phyloP scores from a whole-genome alignment of 164 flowering plant species.

The Vitis riparia region DNA sequence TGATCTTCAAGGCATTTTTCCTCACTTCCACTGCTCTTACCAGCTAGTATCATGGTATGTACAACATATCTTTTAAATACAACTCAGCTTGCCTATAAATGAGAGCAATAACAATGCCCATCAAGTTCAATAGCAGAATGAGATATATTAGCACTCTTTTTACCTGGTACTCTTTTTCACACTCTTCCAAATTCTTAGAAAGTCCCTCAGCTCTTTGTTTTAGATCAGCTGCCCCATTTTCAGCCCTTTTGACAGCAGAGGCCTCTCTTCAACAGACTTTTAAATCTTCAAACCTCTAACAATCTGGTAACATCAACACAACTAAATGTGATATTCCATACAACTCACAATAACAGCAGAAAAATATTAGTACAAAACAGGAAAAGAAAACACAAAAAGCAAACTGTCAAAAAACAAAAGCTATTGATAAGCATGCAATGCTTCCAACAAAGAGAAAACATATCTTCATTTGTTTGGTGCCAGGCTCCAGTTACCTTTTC shows the following conservation, averaged over 20 bases:
- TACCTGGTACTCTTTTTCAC: conserved; percentile 91
- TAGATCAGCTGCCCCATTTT: conserved; percentile 90
- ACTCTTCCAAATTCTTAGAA: conserved; percentile 65
- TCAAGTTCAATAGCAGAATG: background rate
- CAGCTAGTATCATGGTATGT: conserved; percentile 55
- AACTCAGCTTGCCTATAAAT: background rate
- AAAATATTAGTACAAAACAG: background rate
- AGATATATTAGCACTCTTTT: background rate
- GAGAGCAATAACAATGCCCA: background rate
- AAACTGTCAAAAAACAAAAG: background rate
- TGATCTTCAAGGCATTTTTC: conserved; percentile 98
- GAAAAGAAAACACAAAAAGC: background rate
- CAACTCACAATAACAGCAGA: no score
- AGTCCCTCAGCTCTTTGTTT: conserved; percentile 61
- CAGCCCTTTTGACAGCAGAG: conserved; percentile 66
- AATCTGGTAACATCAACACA: conserved; percentile 40
- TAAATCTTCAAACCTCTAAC: conserved; percentile 60
- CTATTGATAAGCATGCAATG: background rate
- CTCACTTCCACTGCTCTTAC: conserved; percentile 90
- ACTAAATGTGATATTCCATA: background rate
- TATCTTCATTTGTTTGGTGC: background rate
- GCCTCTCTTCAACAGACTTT: conserved; percentile 71
- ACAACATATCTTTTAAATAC: background rate
- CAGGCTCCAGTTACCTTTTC: conserved; percentile 51
- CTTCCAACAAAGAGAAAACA: background rate